phyloP scores from a whole-genome alignment of 1,284 basidiomycete species.

The Trametes polyzona region DNA sequence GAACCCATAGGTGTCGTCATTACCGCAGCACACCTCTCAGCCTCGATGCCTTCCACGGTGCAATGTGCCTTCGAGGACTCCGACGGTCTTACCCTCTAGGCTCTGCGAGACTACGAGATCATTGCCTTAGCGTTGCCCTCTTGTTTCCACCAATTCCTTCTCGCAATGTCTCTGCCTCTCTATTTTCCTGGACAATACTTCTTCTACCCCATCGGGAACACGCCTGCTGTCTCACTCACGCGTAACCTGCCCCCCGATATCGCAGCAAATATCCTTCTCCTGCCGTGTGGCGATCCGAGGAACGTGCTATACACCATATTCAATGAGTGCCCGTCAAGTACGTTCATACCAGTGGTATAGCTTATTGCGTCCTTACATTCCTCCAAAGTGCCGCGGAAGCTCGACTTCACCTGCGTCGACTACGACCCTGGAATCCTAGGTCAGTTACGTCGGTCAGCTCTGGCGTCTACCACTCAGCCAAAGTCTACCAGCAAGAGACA shows the following conservation, averaged over 20 bases:
- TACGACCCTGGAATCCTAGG: constrained; percentile 61
- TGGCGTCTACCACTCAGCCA: background rate
- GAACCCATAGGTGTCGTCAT: background rate
- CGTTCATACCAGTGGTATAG: constrained; percentile 6
- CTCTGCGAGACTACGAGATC: background rate
- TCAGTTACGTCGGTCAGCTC: constrained; percentile 25
- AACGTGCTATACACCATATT: constrained; percentile 56
- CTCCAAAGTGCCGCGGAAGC: constrained; percentile 37
- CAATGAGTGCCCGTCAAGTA: constrained; percentile 16
- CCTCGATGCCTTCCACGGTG: background rate
- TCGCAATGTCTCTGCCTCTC: constrained; percentile 40
- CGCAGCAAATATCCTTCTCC: constrained; percentile 48
- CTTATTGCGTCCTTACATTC: background rate
- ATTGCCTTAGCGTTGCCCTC: background rate
- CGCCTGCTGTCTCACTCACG: constrained; percentile 52
- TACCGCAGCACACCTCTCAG: background rate
- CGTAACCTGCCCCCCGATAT: constrained; percentile 50
- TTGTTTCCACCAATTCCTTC: background rate
- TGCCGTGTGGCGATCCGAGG: constrained; percentile 62
- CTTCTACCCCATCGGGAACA: constrained; percentile 64
- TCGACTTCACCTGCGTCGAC: constrained; percentile 68
- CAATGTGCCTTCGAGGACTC: background rate
- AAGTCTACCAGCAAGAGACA: constrained; percentile 42
- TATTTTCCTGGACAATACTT: constrained; percentile 47
- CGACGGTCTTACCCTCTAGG: too few species aligned